Conservation (phyloP, 176 grass and related monocot species). For the Lolium multiflorum region DNA sequence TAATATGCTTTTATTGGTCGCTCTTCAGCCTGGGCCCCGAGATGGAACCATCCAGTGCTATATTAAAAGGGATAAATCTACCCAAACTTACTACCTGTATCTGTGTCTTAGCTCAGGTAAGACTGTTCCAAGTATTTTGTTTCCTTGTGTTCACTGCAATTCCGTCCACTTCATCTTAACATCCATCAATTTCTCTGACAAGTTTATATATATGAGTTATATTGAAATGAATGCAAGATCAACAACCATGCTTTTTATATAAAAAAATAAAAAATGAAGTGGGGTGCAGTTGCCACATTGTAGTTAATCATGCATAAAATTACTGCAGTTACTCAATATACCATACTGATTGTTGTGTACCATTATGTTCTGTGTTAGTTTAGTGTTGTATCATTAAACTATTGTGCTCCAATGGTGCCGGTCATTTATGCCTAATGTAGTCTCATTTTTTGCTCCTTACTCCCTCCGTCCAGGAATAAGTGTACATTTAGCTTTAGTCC, state of each 20-base stretch:
- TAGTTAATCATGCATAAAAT: neutral
- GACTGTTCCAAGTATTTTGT: constrained; percentile 36
- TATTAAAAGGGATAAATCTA: constrained; percentile 92
- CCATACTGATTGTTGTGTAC: neutral
- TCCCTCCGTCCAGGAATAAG: too few species aligned
- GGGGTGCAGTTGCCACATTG: neutral
- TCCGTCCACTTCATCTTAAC: constrained; percentile 12
- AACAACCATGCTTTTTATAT: neutral
- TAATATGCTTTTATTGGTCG: constrained; percentile 35
- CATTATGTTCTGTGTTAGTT: neutral
- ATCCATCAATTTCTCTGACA: neutral
- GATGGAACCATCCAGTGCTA: constrained; percentile 89
- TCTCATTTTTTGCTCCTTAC: neutral
- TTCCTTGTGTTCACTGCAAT: constrained; percentile 7
- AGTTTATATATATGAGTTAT: neutral
- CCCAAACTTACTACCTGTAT: constrained; percentile 85
- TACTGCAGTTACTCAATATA: constrained; percentile 4
- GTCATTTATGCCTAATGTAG: constrained; percentile 16
- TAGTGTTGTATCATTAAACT: constrained; percentile 13
- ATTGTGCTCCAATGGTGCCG: neutral
- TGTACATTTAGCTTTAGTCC: too few species aligned
- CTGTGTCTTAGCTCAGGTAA: constrained; percentile 90
- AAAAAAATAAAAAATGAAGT: constrained; percentile 16
- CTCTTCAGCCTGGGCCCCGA: constrained; percentile 69
- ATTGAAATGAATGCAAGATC: constrained; percentile 16